Evolutionary conservation across 441 rosid species (phyloP).

Genomic region (Gossypium trilobum): DNA sequence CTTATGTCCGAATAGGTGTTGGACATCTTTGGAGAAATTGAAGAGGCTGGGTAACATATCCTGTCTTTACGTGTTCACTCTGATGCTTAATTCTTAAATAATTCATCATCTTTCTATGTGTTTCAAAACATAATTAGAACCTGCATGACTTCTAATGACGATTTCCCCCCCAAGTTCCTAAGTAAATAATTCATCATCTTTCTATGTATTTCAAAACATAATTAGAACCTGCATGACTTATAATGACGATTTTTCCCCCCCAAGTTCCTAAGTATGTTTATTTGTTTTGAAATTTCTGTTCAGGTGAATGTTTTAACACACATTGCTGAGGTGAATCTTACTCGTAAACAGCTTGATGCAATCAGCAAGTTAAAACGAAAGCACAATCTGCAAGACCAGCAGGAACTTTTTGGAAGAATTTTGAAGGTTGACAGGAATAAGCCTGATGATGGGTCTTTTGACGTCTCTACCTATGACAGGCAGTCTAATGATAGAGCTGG

Average conservation of each 20-base stretch:
- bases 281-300: slow-evolving; percentile 15
- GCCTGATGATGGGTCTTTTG: neutral
- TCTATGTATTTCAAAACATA: neutral
- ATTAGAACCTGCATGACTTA: neutral
- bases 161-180: neutral
- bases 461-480: neutral
- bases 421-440: slow-evolving; percentile 14
- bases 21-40: too few relatives aligned
- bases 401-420: slow-evolving; percentile 34
- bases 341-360: neutral
- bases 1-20: too few relatives aligned
- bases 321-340: slow-evolving; percentile 41
- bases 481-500: slow-evolving; percentile 15
- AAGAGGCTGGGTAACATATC: neutral
- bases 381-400: slow-evolving; percentile 50
- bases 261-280: neutral
- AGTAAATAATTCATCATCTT: neutral
- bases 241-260: neutral
- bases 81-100: neutral
- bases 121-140: neutral
- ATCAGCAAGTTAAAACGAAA: slow-evolving; percentile 32
- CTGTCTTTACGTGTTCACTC: neutral
- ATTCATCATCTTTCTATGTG: neutral
- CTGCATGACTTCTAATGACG: neutral
- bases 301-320: slow-evolving; percentile 75